These are phyloP conservation scores for Sclerotinia sclerotiorum DNA, from an alignment of 2,329 filamentous ascomycete species.

Conservation along the genomic window DNA sequence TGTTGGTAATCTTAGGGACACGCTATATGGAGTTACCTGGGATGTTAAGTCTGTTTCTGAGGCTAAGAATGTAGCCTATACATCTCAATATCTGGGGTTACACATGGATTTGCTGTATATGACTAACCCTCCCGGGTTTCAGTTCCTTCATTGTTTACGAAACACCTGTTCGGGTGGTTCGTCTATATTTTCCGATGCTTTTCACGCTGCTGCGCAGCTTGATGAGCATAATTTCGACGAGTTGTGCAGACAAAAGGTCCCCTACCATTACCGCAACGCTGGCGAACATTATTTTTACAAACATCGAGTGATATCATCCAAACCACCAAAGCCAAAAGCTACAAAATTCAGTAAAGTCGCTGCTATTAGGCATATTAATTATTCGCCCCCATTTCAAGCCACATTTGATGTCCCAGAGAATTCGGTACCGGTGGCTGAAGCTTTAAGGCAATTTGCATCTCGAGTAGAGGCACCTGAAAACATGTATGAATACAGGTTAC, in stretches of 20 bases:
- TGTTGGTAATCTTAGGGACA: constrained; percentile 78
- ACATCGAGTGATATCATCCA: constrained; percentile 56
- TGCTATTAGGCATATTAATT: constrained; percentile 51
- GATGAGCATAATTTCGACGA: constrained; percentile 37
- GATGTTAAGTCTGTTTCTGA: constrained; percentile 79
- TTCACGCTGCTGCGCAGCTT: constrained; percentile 55
- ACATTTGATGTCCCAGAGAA: constrained; percentile 34
- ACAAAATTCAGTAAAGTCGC: background rate
- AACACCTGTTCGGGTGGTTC: constrained; percentile 79
- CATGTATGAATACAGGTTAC: constrained; percentile 69
- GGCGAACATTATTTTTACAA: constrained; percentile 61
- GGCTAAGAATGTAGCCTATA: constrained; percentile 92
- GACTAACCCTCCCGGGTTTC: constrained; percentile 72
- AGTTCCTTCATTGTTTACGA: constrained; percentile 85
- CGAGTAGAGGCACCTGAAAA: constrained; percentile 47
- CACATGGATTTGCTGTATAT: constrained; percentile 96
- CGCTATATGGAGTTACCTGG: constrained; percentile 90
- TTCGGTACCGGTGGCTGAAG: background rate
- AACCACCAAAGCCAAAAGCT: background rate
- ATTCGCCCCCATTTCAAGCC: constrained; percentile 79
- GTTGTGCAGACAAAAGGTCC: constrained; percentile 49
- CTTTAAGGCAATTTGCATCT: constrained; percentile 13
- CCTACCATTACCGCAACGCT: constrained; percentile 68
- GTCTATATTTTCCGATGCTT: constrained; percentile 80
- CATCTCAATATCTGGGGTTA: constrained; percentile 74